phyloP scores from a whole-genome alignment of 495 filamentous ascomycete genomes.

The Xanthoparmelia taractica region DNA sequence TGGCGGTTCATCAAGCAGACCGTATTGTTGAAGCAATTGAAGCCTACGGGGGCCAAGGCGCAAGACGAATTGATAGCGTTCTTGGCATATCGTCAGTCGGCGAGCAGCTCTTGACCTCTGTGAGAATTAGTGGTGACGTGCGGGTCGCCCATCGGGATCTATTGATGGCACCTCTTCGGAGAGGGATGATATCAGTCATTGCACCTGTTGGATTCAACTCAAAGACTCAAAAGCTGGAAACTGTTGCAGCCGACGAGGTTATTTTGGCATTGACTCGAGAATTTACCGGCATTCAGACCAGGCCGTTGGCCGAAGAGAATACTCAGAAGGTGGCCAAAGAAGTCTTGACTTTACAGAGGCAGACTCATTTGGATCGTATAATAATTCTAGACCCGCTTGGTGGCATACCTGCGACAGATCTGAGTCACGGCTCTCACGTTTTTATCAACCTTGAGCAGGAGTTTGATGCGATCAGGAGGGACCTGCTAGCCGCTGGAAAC shows the following conservation, averaged over 20 bases:
- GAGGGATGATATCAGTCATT: slow-evolving; percentile 73
- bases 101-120: slow-evolving; percentile 26
- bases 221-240: slow-evolving; percentile 46
- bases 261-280: slow-evolving; percentile 65
- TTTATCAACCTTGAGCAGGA: slow-evolving; percentile 97
- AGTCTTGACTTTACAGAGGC: slow-evolving; percentile 40
- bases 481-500: slow-evolving; percentile 39
- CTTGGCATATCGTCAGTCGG: slow-evolving; percentile 39
- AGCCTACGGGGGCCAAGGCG: slow-evolving; percentile 52
- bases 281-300: slow-evolving; percentile 51
- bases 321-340: slow-evolving; percentile 37
- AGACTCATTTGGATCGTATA: slow-evolving; percentile 69
- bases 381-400: slow-evolving; percentile 85
- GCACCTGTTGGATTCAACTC: slow-evolving; percentile 60
- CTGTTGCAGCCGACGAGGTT: slow-evolving; percentile 56
- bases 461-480: slow-evolving; percentile 54
- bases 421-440: slow-evolving; percentile 64
- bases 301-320: slow-evolving; percentile 42
- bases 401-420: slow-evolving; percentile 67
- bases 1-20: slow-evolving; percentile 57
- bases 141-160: slow-evolving; percentile 51
- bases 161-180: slow-evolving; percentile 59
- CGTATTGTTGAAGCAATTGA: slow-evolving; percentile 69
- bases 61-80: slow-evolving; percentile 60
- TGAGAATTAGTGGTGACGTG: slow-evolving; percentile 16